These are phyloP conservation scores for Cyclotella kingstonii DNA, from an alignment of 108 stramenopile genomes.

Conservation along the genomic window DNA sequence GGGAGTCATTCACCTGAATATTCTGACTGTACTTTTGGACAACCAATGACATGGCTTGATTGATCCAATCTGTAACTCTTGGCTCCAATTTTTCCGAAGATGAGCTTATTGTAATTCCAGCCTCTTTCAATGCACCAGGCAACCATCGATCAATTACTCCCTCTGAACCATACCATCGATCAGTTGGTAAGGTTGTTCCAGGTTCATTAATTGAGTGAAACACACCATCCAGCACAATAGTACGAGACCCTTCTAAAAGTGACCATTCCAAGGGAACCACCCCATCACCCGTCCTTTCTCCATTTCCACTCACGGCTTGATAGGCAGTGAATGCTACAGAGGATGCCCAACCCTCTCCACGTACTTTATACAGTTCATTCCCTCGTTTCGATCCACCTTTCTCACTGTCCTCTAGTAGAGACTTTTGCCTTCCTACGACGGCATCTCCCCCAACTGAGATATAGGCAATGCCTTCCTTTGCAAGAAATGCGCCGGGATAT, in stretches of 20 bases:
- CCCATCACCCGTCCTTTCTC: constrained; percentile 74
- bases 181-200: constrained; percentile 66
- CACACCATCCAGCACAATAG: constrained; percentile 70
- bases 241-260: constrained; percentile 74
- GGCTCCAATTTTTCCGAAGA: too few relatives aligned
- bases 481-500: constrained; percentile 81
- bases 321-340: constrained; percentile 76
- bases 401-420: constrained; percentile 20
- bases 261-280: constrained; percentile 77
- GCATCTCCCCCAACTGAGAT: constrained; percentile 80
- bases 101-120: too few relatives aligned
- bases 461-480: constrained; percentile 61
- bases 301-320: constrained; percentile 78
- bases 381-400: constrained; percentile 29
- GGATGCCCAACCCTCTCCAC: constrained; percentile 48
- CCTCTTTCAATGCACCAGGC: constrained; percentile 34
- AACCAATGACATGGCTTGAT: background rate
- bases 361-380: constrained; percentile 44
- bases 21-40: background rate
- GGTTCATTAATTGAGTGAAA: constrained; percentile 87
- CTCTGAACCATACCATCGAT: constrained; percentile 85
- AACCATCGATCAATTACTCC: constrained; percentile 77
- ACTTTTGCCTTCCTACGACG: constrained; percentile 43
- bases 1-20: background rate
- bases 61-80: too few relatives aligned